Percentiles rank a stretch among this genome's conserved stretches.
Conservation (phyloP, 345 rosid species). For the Sapria himalayana region DNA sequence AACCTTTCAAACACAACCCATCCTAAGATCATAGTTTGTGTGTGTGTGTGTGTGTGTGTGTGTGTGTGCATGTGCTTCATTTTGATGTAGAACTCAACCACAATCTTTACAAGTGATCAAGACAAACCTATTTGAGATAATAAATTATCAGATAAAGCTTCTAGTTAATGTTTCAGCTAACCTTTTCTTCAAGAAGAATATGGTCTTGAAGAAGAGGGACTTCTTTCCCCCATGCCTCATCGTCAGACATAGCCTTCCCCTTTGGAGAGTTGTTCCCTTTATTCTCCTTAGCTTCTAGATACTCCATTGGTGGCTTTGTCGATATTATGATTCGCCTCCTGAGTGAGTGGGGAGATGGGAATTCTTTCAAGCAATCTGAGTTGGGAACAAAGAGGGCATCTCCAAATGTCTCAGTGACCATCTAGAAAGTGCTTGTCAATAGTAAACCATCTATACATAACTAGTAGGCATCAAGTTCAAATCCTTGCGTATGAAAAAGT, state of each 20-base stretch:
- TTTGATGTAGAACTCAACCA: too few relatives aligned
- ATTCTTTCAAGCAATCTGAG: conserved; percentile 53
- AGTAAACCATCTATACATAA: conserved; percentile 9
- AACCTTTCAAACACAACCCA: too few relatives aligned
- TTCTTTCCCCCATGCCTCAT: conserved; percentile 71
- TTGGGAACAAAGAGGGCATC: conserved; percentile 63
- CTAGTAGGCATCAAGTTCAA: conserved; percentile 1
- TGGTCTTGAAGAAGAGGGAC: conserved; percentile 23
- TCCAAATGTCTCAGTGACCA: conserved; percentile 60
- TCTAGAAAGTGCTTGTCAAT: conserved; percentile 48
- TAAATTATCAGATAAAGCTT: conserved; percentile 5
- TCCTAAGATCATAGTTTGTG: too few relatives aligned
- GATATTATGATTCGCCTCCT: conserved; percentile 60
- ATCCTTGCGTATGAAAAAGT: too few relatives aligned
- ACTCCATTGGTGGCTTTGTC: conserved; percentile 90
- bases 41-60: too few relatives aligned
- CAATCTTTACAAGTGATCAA: too few relatives aligned
- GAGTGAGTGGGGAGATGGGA: conserved; percentile 55
- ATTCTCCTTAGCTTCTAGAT: conserved; percentile 32
- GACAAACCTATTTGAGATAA: conserved; percentile 19
- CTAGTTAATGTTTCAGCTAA: conserved; percentile 4
- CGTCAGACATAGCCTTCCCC: conserved; percentile 14
- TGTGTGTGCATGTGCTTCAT: too few relatives aligned
- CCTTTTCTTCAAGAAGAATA: conserved; percentile 17
- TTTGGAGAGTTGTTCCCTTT: conserved; percentile 21